Evolutionary conservation across 78 protist genomes (phyloP).

Genomic region (Andalucia godoyi): DNA sequence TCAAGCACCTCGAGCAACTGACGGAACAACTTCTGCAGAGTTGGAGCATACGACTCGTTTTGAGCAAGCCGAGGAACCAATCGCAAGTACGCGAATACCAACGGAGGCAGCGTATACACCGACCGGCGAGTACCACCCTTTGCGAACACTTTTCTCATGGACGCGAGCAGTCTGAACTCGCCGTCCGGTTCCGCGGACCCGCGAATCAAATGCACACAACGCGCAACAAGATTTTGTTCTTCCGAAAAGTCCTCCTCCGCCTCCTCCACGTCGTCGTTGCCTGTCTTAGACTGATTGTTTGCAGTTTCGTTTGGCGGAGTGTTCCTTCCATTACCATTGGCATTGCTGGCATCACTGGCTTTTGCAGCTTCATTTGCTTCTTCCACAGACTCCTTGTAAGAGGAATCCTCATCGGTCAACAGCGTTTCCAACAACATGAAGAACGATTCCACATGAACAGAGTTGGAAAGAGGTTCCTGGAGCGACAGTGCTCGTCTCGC

Average conservation of each 20-base stretch:
- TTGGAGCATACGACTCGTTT: neutral
- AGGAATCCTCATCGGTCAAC: too few species aligned
- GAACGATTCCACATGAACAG: constrained; percentile 31
- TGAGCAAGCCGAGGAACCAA: neutral
- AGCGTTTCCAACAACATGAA: constrained; percentile 14
- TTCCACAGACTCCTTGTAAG: too few species aligned
- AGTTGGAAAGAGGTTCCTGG: constrained; percentile 24
- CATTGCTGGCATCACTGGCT: too few species aligned
- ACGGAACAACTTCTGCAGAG: neutral
- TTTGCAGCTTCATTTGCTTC: too few species aligned
- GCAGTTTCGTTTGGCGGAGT: neutral
- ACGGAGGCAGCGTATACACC: constrained; percentile 2
- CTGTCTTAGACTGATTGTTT: constrained; percentile 40
- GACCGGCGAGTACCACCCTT: constrained; percentile 60
- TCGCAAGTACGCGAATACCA: neutral
- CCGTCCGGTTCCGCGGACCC: constrained; percentile 35
- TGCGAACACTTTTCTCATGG: constrained; percentile 49
- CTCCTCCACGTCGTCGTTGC: constrained; percentile 15
- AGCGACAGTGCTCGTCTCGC: too few species aligned
- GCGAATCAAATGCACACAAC: constrained; percentile 52
- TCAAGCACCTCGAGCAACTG: neutral
- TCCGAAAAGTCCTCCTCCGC: constrained; percentile 51
- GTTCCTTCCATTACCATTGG: too few species aligned
- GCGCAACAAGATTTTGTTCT: constrained; percentile 65
- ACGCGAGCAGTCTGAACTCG: constrained; percentile 33